Evolutionary conservation across 2,329 filamentous ascomycete genomes (phyloP), one percentile per base, ranked within the genome.

Genomic region (Trichoderma gracile): DNA sequence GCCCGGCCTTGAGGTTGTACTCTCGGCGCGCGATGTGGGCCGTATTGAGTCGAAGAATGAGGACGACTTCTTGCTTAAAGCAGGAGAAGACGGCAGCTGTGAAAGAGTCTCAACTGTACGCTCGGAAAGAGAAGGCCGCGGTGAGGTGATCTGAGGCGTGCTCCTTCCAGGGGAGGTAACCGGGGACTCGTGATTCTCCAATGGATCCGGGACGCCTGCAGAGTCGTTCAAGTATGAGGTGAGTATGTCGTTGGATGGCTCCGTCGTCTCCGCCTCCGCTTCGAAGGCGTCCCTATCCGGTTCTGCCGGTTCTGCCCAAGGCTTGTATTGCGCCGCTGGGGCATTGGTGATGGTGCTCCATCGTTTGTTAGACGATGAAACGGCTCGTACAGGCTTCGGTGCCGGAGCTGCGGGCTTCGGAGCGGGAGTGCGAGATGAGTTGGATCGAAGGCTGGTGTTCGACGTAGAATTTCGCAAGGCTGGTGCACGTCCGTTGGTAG

Each of bases 71-170:
- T 86, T 86, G 59, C 82, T 85, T 52, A 90, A 76, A 0, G 85
- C 86, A 5, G 93, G 93, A 0, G 93, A 95, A 0, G 91, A 87
- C 0, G 93, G 91, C 33, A 97, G 80, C 53, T 87, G 85, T 3
- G 92, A 84, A 6, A 97, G 79, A 0, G 92, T 96, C 74, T 96
- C 92, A 47, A 96, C 88, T 0, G 93, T 96, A 65, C 94, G 83
- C 70, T 97, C 93, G 0, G 90, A 87, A 4, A 97, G 80, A 0
- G 91, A 93, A 58, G 84, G 81, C 60, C 78, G 73, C 1, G 77
- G 72, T 38, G 75, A 12, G 70, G 71, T 40, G 66, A 57, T 47
- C 63, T 72, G 49, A 69, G 64, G 10, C 67, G 68, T 25, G 71
- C 3, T 66, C 61, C 33, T 65, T 43, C 49, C 59, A n/a, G 58